Base-by-base conservation (phyloP, 345 rosid genomes). In the Arabis hirsuta region DNA sequence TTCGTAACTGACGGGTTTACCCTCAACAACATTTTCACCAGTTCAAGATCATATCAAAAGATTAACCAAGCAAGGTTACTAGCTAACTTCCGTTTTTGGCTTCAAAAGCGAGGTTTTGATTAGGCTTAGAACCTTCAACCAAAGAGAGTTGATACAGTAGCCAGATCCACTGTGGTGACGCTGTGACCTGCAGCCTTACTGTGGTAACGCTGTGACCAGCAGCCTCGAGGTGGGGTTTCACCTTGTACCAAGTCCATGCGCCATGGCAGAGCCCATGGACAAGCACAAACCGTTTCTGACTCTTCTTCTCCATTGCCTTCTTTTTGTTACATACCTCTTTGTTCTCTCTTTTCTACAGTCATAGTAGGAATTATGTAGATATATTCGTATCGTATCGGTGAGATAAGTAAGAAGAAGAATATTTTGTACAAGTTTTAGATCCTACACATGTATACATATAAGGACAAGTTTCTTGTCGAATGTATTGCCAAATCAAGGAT, bases 161-260 rank as follows among this genome's bases (percentile, higher is more conserved):
- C 59, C 2, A 81, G 83, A 71, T 82, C 83, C 34, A 82, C 24
- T 13, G 77, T 75, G 2, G 60, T 77, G 4, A 72, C 84, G 47
- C 67, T 47, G 16, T 16, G 16, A 16, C 16, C 16, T 16, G 16
- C 16, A 16, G 16, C 16, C 16, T 16, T 16, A 16, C 16, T 16
- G 16, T 16, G 16, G 16, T 16, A 16, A 16, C 16, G 16, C 16
- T 16, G 67, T 81, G 79, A 14, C 69, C 80, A 5, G 67, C 62
- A 38, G 66, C 62, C 34, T 82, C 79, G 55, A 79, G 19, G 7
- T 68, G 46, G 12, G 47, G 6, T 32, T 57, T 59, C 8, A 81
- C 51, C 64, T 77, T 84, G 79, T 60, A 84, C 86, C 86, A 84
- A 77, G 73, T 59, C 84, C 87, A 81, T 1, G 69, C 82, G 13